These are phyloP conservation scores for Colletotrichum sp. DNA, from an alignment of 2,329 filamentous ascomycete genomes.

Conservation along the genomic window DNA sequence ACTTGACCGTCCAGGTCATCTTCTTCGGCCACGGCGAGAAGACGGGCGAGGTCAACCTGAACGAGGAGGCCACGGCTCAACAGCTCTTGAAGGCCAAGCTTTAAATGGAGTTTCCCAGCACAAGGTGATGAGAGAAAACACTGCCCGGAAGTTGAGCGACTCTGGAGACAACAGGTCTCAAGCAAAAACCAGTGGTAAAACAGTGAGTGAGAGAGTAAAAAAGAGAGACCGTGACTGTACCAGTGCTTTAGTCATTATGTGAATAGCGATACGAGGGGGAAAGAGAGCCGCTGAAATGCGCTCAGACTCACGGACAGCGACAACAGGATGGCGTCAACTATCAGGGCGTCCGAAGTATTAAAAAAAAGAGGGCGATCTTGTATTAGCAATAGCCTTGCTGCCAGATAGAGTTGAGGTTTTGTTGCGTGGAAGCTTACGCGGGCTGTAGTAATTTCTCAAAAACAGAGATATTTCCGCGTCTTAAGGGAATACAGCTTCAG, in stretches of 20 bases:
- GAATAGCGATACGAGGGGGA: background rate
- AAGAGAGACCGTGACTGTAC: background rate
- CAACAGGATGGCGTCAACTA: background rate
- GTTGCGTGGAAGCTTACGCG: background rate
- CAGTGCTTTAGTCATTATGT: background rate
- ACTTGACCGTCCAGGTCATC: conserved; percentile 96
- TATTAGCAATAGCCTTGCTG: background rate
- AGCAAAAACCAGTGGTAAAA: background rate
- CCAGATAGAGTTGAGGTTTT: background rate
- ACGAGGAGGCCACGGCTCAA: conserved; percentile 81
- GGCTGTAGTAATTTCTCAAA: background rate
- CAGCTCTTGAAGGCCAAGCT: conserved; percentile 43
- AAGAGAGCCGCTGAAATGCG: background rate
- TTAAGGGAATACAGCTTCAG: background rate
- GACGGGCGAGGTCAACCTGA: conserved; percentile 80
- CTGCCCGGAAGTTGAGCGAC: background rate
- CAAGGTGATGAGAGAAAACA: background rate
- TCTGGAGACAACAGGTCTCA: background rate
- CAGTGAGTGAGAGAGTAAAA: background rate
- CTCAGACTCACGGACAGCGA: background rate
- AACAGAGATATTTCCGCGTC: background rate
- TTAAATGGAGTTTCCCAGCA: conserved; percentile 20
- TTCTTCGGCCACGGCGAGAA: conserved; percentile 89
- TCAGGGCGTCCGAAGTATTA: background rate
- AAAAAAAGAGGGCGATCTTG: background rate